These are phyloP conservation scores for Quercus agrifolia DNA, from an alignment of 306 rosid genomes.

Conservation along the genomic window DNA sequence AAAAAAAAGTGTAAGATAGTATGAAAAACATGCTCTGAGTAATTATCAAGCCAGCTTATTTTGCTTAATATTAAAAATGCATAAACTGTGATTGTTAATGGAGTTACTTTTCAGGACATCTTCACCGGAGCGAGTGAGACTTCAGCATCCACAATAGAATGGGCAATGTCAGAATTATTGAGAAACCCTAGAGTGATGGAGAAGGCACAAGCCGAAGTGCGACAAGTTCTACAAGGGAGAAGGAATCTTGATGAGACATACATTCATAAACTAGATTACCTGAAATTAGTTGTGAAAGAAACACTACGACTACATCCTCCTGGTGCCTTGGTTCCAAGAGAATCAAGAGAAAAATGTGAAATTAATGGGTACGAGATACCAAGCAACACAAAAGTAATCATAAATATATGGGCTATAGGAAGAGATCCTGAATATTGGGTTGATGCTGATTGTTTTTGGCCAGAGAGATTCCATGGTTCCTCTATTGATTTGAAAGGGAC, in stretches of 20 bases:
- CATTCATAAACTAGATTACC: conserved; percentile 23
- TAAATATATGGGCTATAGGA: conserved; percentile 39
- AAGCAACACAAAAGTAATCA: conserved; percentile 5
- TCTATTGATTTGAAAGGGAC: background rate
- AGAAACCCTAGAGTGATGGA: conserved; percentile 30
- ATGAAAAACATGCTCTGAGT: too few relatives aligned
- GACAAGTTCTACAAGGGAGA: conserved; percentile 2
- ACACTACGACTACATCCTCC: conserved; percentile 35
- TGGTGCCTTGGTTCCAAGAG: conserved; percentile 21
- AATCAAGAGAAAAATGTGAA: conserved; percentile 20
- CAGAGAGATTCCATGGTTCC: conserved; percentile 3
- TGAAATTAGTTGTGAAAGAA: conserved; percentile 37
- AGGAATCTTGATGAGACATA: conserved; percentile 8
- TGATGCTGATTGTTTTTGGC: conserved; percentile 19
- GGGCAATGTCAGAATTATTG: conserved; percentile 16
- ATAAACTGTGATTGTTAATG: background rate
- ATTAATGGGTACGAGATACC: conserved; percentile 34
- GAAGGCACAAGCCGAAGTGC: conserved; percentile 31
- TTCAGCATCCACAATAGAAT: background rate
- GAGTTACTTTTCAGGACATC: background rate
- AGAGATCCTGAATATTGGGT: conserved; percentile 36
- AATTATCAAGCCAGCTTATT: too few relatives aligned
- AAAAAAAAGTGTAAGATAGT: too few relatives aligned
- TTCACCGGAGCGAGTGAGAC: conserved; percentile 4
- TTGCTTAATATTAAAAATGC: too few relatives aligned